Percentiles rank a stretch among this genome's conserved stretches.
phyloP scores from a whole-genome alignment of 768 basidiomycete species.

The Pholiota conissans region DNA sequence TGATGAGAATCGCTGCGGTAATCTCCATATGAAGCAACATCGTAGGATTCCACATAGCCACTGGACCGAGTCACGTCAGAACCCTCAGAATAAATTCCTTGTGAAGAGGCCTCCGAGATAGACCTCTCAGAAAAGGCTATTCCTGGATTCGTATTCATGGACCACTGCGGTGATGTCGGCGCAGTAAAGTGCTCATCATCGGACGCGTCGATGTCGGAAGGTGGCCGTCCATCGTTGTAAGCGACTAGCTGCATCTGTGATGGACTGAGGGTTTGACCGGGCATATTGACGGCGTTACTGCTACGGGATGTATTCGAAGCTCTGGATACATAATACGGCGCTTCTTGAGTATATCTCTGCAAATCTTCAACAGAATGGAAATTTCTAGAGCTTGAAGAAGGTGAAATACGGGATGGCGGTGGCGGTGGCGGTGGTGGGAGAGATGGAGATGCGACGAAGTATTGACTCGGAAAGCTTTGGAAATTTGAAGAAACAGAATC shows the following conservation, averaged over 20 bases:
- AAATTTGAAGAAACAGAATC: background rate
- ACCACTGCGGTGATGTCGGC: constrained; percentile 13
- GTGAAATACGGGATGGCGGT: background rate
- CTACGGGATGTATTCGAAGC: background rate
- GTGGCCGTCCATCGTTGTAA: constrained; percentile 10
- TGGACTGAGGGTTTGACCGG: background rate
- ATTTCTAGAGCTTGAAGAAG: background rate
- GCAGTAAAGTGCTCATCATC: constrained; percentile 4
- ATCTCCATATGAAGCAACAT: constrained; percentile 6
- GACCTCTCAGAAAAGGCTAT: constrained; percentile 5
- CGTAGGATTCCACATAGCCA: constrained; percentile 17
- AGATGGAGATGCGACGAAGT: background rate
- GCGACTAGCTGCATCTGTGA: constrained; percentile 18
- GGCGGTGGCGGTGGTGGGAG: background rate
- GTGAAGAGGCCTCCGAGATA: constrained; percentile 10
- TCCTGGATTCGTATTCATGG: constrained; percentile 9
- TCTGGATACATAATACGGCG: background rate
- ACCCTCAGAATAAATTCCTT: background rate
- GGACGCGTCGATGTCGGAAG: constrained; percentile 1
- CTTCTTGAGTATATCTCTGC: background rate
- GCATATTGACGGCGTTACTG: background rate
- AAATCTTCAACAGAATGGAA: background rate
- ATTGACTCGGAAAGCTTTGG: background rate
- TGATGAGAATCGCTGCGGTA: constrained; percentile 6
- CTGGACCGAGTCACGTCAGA: constrained; percentile 7